Evolutionary conservation across 495 filamentous ascomycete genomes (phyloP).

Genomic region (Sabuloglossum arenarium): DNA sequence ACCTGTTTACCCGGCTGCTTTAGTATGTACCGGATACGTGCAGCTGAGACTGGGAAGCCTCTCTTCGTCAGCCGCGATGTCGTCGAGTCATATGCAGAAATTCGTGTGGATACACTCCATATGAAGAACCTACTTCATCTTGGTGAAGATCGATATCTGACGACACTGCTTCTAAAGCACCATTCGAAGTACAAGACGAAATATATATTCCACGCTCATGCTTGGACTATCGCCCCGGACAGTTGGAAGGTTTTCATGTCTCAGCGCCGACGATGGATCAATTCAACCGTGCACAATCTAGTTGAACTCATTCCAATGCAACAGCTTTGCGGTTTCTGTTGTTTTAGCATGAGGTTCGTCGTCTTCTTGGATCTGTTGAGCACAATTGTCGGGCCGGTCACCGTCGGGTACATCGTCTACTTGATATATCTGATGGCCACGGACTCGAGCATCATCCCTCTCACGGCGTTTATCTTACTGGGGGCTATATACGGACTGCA

Average conservation of each 20-base stretch:
- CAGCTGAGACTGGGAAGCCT: slow-evolving; percentile 82
- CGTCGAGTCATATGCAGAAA: slow-evolving; percentile 66
- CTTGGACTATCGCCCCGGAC: slow-evolving; percentile 91
- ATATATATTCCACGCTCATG: slow-evolving; percentile 79
- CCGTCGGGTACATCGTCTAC: slow-evolving; percentile 78
- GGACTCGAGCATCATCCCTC: slow-evolving; percentile 41
- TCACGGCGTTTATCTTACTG: slow-evolving; percentile 73
- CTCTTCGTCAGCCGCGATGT: slow-evolving; percentile 88
- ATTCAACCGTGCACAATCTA: slow-evolving; percentile 95
- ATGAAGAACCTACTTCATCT: slow-evolving; percentile 97
- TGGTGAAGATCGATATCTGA: slow-evolving; percentile 88
- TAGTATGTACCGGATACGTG: slow-evolving; percentile 92
- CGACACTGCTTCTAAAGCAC: slow-evolving; percentile 80
- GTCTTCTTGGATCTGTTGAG: slow-evolving; percentile 87
- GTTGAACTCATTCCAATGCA: slow-evolving; percentile 84
- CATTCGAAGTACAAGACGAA: slow-evolving; percentile 95
- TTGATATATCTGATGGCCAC: slow-evolving; percentile 52
- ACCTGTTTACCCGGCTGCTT: slow-evolving; percentile 97
- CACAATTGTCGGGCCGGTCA: slow-evolving; percentile 82
- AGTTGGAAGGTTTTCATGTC: slow-evolving; percentile 88
- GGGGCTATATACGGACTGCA: slow-evolving; percentile 93
- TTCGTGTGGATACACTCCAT: slow-evolving; percentile 92
- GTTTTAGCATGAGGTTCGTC: slow-evolving; percentile 97
- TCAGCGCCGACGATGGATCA: slow-evolving; percentile 97
- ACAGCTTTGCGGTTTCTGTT: slow-evolving; percentile 97